These are phyloP conservation scores for Rhodotorula sp. DNA, from an alignment of 1,284 basidiomycete species.

Conservation along the genomic window DNA sequence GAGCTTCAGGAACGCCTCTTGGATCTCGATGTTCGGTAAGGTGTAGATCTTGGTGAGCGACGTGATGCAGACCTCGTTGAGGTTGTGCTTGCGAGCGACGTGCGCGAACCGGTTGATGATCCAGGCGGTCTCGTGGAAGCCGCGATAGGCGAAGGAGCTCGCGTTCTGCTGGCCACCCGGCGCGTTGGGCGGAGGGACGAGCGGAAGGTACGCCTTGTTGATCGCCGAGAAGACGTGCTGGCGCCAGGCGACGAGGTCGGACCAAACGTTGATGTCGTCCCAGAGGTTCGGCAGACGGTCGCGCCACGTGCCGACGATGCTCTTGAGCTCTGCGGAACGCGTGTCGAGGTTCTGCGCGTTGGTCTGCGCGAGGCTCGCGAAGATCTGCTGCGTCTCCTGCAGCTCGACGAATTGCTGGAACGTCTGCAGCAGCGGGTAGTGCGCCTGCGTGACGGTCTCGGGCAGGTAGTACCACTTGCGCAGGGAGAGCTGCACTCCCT, in stretches of 20 bases:
- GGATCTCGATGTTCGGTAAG: constrained; percentile 98
- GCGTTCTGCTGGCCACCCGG: constrained; percentile 57
- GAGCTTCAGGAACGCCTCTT: constrained; percentile 97
- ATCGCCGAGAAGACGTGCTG: constrained; percentile 90
- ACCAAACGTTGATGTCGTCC: constrained; percentile 99
- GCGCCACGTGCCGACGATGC: constrained; percentile 94
- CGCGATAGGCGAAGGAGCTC: constrained; percentile 87
- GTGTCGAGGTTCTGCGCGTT: constrained; percentile 88
- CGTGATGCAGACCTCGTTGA: constrained; percentile 93
- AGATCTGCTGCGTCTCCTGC: constrained; percentile 88
- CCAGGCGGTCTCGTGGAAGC: constrained; percentile 99
- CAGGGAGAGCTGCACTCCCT: constrained; percentile 93
- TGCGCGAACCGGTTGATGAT: constrained; percentile 99
- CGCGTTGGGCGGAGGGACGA: constrained; percentile 62
- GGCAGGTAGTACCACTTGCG: constrained; percentile 95
- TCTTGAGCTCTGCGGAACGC: constrained; percentile 91
- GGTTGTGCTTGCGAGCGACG: constrained; percentile 93
- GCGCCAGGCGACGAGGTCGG: constrained; percentile 95
- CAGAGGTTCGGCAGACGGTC: constrained; percentile 93
- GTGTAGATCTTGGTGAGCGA: constrained; percentile 98
- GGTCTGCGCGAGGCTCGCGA: constrained; percentile 83
- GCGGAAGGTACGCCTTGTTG: constrained; percentile 92
- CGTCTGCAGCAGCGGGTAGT: constrained; percentile 91
- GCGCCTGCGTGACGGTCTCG: constrained; percentile 78
- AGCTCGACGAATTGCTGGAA: constrained; percentile 99